phyloP scores from a whole-genome alignment of 805 yeast species.

The Sugiyamaella mastotermitis region DNA sequence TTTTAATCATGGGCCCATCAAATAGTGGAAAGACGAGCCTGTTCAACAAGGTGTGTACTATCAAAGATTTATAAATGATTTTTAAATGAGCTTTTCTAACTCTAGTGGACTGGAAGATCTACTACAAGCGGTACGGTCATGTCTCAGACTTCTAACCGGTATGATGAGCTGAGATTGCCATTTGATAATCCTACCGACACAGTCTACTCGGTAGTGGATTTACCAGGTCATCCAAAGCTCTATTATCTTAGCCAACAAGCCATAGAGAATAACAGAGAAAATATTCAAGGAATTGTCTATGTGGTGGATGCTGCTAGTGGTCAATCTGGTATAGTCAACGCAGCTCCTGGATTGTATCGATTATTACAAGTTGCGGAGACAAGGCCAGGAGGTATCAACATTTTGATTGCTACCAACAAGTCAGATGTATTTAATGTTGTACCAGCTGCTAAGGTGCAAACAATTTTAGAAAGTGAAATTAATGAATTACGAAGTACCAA shows the following conservation, averaged over 20 bases:
- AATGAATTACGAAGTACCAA: constrained; percentile 46
- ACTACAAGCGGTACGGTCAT: constrained; percentile 35
- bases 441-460: constrained; percentile 56
- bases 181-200: constrained; percentile 20
- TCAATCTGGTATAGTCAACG: constrained; percentile 41
- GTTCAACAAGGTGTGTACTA: constrained; percentile 29
- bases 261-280: constrained; percentile 24
- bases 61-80: no score
- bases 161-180: constrained; percentile 36
- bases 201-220: constrained; percentile 51
- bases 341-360: constrained; percentile 54
- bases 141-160: constrained; percentile 44
- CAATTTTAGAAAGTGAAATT: constrained; percentile 58
- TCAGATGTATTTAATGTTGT: constrained; percentile 78
- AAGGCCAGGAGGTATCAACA: constrained; percentile 62
- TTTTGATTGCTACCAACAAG: constrained; percentile 78
- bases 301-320: constrained; percentile 71
- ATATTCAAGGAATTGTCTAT: constrained; percentile 61
- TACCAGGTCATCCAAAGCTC: constrained; percentile 85
- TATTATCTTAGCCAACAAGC: constrained; percentile 45
- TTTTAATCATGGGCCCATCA: constrained; percentile 59
- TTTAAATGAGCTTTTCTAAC: no score
- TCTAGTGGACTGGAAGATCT: no score
- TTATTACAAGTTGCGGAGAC: constrained; percentile 59
- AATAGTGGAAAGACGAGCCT: constrained; percentile 63